These are phyloP conservation scores for Dichomitus squalens DNA, from an alignment of 1,284 basidiomycete genomes.

Conservation along the genomic window DNA sequence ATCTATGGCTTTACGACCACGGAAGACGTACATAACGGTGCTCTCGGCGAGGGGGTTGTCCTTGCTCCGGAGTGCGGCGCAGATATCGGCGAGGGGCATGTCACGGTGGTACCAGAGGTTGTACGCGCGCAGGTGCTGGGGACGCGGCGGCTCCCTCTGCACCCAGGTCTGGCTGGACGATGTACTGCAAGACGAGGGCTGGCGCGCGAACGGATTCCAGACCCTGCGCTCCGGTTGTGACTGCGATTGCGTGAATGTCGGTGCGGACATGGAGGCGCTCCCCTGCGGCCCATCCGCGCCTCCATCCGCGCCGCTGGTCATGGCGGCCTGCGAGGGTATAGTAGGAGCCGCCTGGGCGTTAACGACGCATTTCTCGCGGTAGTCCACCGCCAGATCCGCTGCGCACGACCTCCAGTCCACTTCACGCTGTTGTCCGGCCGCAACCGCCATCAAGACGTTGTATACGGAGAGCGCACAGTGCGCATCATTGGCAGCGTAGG, in stretches of 20 bases:
- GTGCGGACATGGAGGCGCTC: background rate
- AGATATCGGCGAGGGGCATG: slow-evolving; percentile 50
- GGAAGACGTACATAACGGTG: slow-evolving; percentile 57
- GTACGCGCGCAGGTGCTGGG: slow-evolving; percentile 57
- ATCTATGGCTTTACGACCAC: background rate
- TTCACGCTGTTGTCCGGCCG: slow-evolving; percentile 29
- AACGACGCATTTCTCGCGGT: slow-evolving; percentile 3
- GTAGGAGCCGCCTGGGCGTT: background rate
- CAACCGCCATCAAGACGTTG: slow-evolving; percentile 42
- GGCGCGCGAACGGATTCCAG: background rate
- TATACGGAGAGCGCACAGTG: slow-evolving; percentile 56
- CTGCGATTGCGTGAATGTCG: background rate
- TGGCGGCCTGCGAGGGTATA: background rate
- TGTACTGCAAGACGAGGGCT: background rate
- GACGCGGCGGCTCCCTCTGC: slow-evolving; percentile 27
- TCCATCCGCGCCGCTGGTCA: background rate
- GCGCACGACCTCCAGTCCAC: slow-evolving; percentile 36
- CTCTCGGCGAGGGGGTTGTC: slow-evolving; percentile 50
- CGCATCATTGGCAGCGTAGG: slow-evolving; percentile 59
- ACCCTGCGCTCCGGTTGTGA: background rate
- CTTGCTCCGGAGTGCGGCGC: slow-evolving; percentile 41
- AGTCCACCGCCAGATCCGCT: slow-evolving; percentile 27
- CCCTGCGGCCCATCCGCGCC: background rate
- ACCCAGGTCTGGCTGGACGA: background rate
- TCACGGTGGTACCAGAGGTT: slow-evolving; percentile 52